Percentiles rank a stretch among this genome's conserved stretches.
phyloP scores from a whole-genome alignment of 225 moss, liverwort and hornwort genomes.

The Polytrichum commune region DNA sequence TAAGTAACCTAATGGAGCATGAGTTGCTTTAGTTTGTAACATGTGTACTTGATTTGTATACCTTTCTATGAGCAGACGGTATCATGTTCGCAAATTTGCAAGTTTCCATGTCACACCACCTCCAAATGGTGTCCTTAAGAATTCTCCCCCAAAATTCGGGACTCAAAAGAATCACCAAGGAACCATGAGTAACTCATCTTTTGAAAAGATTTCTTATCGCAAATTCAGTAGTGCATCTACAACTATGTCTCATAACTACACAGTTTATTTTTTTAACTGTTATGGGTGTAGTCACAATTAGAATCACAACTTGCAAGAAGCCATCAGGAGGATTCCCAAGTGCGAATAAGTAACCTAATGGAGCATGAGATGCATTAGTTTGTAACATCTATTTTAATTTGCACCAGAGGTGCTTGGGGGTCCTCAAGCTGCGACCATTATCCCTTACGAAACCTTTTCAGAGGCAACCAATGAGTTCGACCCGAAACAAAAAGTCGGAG shows the following conservation, averaged over 20 bases:
- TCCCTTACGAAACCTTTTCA: constrained; percentile 31
- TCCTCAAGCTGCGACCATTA: constrained; percentile 17
- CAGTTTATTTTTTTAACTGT: too few relatives aligned
- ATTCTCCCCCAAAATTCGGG: too few relatives aligned
- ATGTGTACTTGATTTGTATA: background rate
- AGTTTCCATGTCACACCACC: too few relatives aligned
- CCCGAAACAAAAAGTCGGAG: constrained; percentile 33
- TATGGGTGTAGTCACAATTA: too few relatives aligned
- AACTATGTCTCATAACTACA: too few relatives aligned
- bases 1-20: background rate
- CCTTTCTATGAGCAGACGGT: constrained; percentile 29
- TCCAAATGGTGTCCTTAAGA: too few relatives aligned
- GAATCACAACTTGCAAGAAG: too few relatives aligned
- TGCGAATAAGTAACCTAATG: background rate
- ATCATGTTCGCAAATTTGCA: constrained; percentile 26
- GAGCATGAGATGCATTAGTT: background rate
- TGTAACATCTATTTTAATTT: background rate
- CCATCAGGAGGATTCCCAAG: too few relatives aligned
- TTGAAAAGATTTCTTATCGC: too few relatives aligned
- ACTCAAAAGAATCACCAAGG: too few relatives aligned
- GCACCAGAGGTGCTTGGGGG: constrained; percentile 40
- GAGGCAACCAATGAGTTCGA: constrained; percentile 48
- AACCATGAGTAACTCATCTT: too few relatives aligned
- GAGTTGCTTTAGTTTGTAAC: background rate
- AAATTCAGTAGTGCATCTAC: too few relatives aligned